Evolutionary conservation across 2,329 filamentous ascomycete genomes (phyloP).

Genomic region (Colletotrichum echinochloae): DNA sequence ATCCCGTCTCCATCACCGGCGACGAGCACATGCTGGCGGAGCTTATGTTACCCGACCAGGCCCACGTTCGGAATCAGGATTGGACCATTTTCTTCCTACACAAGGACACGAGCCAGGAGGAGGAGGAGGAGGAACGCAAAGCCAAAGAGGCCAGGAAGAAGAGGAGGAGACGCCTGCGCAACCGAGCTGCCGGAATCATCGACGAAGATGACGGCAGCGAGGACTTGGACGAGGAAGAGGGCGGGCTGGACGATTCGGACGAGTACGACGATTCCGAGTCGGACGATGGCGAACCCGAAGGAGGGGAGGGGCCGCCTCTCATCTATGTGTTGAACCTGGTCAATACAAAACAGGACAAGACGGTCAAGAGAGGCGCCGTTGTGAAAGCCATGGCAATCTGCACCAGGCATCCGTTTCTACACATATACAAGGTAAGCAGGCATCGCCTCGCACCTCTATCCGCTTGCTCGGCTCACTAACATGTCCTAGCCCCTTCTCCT

Average conservation of each 20-base stretch:
- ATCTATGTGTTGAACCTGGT: constrained; percentile 98
- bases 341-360: constrained; percentile 97
- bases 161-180: constrained; percentile 64
- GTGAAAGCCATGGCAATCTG: constrained; percentile 99
- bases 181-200: constrained; percentile 62
- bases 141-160: constrained; percentile 66
- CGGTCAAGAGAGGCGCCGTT: constrained; percentile 90
- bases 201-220: constrained; percentile 64
- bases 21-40: constrained; percentile 99
- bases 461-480: constrained; percentile 7
- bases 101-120: constrained; percentile 88
- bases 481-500: constrained; percentile 81
- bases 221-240: constrained; percentile 56
- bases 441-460: background rate
- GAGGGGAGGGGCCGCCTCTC: constrained; percentile 85
- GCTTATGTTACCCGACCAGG: constrained; percentile 97
- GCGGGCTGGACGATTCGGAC: constrained; percentile 57
- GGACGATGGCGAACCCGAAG: constrained; percentile 73
- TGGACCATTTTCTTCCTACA: constrained; percentile 99
- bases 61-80: constrained; percentile 93
- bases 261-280: constrained; percentile 66
- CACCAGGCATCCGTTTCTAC: constrained; percentile 94
- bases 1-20: constrained; percentile 92
- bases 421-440: constrained; percentile 88
- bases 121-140: constrained; percentile 79